Percentiles rank a stretch among this genome's conserved stretches.
Evolutionary conservation across 345 rosid genomes (phyloP).

Genomic region (Eucalyptus grandis): DNA sequence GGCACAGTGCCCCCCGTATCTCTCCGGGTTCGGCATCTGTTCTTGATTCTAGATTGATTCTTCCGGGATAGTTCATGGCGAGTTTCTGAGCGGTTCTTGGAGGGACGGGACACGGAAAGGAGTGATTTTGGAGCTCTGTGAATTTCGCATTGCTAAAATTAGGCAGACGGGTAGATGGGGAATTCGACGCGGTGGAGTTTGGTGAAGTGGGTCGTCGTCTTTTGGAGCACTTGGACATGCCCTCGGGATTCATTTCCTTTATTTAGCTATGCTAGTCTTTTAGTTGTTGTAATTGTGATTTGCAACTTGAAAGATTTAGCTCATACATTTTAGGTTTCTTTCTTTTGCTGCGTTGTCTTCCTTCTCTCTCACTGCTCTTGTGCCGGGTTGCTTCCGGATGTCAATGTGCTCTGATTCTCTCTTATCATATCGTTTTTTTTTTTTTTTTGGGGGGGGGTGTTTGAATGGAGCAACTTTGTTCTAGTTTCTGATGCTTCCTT

Average conservation of each 20-base stretch:
- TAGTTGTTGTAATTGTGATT: neutral
- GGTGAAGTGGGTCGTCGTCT: neutral
- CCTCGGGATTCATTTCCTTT: neutral
- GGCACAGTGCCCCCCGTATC: neutral
- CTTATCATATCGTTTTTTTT: neutral
- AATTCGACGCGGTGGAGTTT: neutral
- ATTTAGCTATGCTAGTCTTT: neutral
- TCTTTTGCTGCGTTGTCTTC: neutral
- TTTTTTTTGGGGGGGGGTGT: neutral
- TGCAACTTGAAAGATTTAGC: neutral
- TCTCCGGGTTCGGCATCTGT: neutral
- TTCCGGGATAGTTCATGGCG: neutral
- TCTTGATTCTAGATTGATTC: neutral
- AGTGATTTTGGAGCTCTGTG: neutral
- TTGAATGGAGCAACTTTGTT: neutral
- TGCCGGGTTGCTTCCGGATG: slow-evolving; percentile 13
- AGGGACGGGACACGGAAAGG: neutral
- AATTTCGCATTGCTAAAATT: neutral
- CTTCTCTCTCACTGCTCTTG: slow-evolving; percentile 7
- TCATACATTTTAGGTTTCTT: neutral
- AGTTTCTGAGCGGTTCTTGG: neutral
- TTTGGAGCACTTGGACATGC: neutral
- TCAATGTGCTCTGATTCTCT: slow-evolving; percentile 14
- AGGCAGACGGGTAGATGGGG: neutral
- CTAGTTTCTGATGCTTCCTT: slow-evolving; percentile 14